phyloP scores from a whole-genome alignment of 352 stramenopile genomes.

The Globisporangium nodosum region DNA sequence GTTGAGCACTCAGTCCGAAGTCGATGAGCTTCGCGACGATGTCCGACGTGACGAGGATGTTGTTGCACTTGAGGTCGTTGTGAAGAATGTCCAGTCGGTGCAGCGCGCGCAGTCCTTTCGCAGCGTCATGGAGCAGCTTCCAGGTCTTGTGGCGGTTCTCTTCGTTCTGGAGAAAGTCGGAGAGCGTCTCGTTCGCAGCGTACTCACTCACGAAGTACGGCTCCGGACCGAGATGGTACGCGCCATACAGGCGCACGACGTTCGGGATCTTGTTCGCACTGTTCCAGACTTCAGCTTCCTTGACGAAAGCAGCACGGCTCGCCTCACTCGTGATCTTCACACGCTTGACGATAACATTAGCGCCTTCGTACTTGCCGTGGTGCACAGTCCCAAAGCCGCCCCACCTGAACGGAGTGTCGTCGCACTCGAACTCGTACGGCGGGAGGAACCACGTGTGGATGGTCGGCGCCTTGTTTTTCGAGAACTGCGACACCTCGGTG shows the following conservation, averaged over 20 bases:
- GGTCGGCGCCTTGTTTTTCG: neutral
- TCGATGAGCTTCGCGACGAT: neutral
- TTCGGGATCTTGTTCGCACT: neutral
- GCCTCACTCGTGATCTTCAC: neutral
- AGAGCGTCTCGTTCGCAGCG: neutral
- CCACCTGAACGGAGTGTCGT: neutral
- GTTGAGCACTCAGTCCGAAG: neutral
- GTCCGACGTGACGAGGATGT: neutral
- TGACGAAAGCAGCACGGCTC: neutral
- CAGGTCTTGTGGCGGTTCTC: neutral
- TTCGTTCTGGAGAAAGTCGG: neutral
- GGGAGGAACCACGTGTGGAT: constrained; percentile 6
- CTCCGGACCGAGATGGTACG: neutral
- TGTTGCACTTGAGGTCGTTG: neutral
- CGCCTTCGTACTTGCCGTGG: neutral
- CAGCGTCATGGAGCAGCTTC: neutral
- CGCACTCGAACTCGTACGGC: constrained; percentile 1
- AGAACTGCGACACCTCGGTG: neutral
- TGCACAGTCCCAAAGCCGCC: neutral
- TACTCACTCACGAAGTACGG: neutral
- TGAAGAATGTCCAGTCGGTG: neutral
- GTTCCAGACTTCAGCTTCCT: neutral
- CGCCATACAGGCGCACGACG: neutral
- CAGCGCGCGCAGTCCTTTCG: neutral
- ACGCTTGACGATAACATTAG: neutral